phyloP scores from a whole-genome alignment of 306 rosid species.

The Begonia peltatifolia region DNA sequence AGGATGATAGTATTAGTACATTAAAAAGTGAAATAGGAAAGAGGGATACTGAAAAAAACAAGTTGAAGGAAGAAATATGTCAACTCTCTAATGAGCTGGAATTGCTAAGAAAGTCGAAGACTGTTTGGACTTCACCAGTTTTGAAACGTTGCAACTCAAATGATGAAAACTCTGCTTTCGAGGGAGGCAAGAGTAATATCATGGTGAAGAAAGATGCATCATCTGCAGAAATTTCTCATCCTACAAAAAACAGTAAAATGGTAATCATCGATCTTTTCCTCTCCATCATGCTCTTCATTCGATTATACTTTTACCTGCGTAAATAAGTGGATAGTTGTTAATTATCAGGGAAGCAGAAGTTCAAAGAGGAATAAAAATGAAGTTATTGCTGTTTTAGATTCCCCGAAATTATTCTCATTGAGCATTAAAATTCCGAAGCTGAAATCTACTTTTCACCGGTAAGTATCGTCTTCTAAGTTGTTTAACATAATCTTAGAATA shows the following conservation, averaged over 20 bases:
- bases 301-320: too few relatives aligned
- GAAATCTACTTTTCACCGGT: constrained; percentile 9
- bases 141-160: constrained; percentile 33
- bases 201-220: constrained; percentile 29
- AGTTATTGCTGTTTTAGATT: constrained; percentile 7
- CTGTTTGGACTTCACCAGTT: constrained; percentile 30
- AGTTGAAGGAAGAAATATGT: constrained; percentile 36
- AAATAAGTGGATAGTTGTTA: not conserved
- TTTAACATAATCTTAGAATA: too few relatives aligned
- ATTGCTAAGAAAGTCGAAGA: constrained; percentile 24
- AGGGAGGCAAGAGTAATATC: constrained; percentile 14
- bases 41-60: constrained; percentile 40
- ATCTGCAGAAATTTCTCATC: constrained; percentile 13
- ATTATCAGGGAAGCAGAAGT: constrained; percentile 28
- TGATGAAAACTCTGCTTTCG: constrained; percentile 10
- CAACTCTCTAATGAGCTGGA: constrained; percentile 45
- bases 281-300: too few relatives aligned
- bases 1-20: constrained; percentile 36
- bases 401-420: constrained; percentile 61
- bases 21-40: constrained; percentile 31
- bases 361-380: constrained; percentile 44
- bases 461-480: too few relatives aligned
- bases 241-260: constrained; percentile 21
- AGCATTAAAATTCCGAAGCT: constrained; percentile 69
- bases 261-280: constrained; percentile 11